Evolutionary conservation across 306 rosid genomes (phyloP).

Genomic region (Astragalus membranaceus): DNA sequence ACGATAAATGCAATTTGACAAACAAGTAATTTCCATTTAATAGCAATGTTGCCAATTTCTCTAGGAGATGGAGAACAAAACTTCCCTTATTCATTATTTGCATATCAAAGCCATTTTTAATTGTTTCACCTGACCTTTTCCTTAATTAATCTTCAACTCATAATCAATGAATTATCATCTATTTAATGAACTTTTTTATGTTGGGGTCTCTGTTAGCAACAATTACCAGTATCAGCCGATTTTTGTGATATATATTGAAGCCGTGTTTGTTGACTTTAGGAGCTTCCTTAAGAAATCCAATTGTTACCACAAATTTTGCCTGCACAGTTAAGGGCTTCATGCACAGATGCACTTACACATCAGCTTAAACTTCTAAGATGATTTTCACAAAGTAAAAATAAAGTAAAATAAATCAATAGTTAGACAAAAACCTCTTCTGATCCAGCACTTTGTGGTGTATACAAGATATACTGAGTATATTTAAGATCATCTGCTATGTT

Average conservation of each 20-base stretch:
- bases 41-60: constrained; percentile 1
- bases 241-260: constrained; percentile 85
- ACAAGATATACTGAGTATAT: constrained; percentile 47
- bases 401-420: background rate
- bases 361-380: background rate
- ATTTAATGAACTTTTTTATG: background rate
- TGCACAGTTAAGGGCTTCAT: constrained; percentile 27
- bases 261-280: constrained; percentile 61
- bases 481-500: constrained; percentile 73
- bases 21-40: background rate
- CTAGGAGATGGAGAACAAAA: background rate
- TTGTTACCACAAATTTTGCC: constrained; percentile 60
- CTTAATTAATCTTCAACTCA: background rate
- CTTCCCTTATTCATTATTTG: background rate
- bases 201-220: background rate
- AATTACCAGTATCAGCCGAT: constrained; percentile 76
- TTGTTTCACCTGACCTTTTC: background rate
- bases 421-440: constrained; percentile 45
- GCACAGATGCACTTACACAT: background rate
- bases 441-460: constrained; percentile 54
- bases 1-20: background rate
- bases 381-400: background rate
- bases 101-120: background rate
- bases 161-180: background rate
- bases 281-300: constrained; percentile 89